Percentiles rank a stretch among this genome's conserved stretches.
Evolutionary conservation across 75 land plant genomes (phyloP).

Genomic region (Azolla pinnata): DNA sequence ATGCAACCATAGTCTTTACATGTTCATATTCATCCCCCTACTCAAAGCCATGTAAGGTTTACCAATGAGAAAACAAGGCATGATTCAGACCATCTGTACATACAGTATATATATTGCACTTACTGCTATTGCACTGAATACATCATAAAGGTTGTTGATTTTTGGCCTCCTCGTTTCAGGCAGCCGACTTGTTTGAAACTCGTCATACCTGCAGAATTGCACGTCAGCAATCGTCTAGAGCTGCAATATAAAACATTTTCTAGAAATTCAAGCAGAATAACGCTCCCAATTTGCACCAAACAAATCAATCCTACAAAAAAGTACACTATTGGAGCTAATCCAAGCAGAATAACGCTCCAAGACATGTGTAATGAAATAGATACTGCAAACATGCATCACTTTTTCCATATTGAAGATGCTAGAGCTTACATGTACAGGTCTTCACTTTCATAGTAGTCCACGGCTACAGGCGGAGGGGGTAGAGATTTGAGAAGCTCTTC

Average conservation of each 20-base stretch:
- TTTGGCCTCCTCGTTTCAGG: conserved; percentile 36
- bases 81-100: not conserved
- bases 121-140: conserved; percentile 27
- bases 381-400: not conserved
- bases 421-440: conserved; percentile 33
- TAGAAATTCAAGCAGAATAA: not conserved
- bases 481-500: conserved; percentile 28
- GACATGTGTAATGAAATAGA: not conserved
- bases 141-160: conserved; percentile 30
- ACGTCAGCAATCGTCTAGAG: not conserved
- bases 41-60: too few species aligned
- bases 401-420: not conserved
- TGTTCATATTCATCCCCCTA: conserved; percentile 38
- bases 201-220: conserved; percentile 35
- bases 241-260: not conserved
- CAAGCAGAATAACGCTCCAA: not conserved
- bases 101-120: conserved; percentile 3
- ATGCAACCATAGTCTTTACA: conserved; percentile 41
- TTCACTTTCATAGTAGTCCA: conserved; percentile 33
- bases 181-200: conserved; percentile 33
- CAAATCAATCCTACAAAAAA: not conserved
- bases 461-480: conserved; percentile 36
- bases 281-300: not conserved
- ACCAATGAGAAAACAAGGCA: conserved; percentile 3
- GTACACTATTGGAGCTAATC: not conserved